These are phyloP conservation scores for Beauveria scarabaeidicola DNA, from an alignment of 2,329 filamentous ascomycete genomes.

Conservation along the genomic window DNA sequence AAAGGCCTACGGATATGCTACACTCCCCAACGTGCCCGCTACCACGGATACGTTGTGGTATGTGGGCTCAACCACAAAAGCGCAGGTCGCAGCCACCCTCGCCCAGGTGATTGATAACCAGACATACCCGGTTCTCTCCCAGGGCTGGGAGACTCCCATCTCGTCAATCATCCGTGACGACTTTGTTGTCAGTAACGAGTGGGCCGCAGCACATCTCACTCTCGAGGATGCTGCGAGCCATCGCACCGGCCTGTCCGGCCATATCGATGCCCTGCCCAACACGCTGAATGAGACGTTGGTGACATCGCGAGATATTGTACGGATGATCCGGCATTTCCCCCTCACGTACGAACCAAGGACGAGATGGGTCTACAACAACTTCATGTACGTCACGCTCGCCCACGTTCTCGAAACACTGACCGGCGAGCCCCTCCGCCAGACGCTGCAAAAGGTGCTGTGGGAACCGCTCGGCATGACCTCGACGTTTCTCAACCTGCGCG, in stretches of 20 bases:
- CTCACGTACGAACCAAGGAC: slow-evolving; percentile 35
- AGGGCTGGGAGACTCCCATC: slow-evolving; percentile 40
- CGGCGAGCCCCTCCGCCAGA: slow-evolving; percentile 28
- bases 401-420: slow-evolving; percentile 37
- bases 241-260: slow-evolving; percentile 39
- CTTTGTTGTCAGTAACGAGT: slow-evolving; percentile 39
- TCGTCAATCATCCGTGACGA: slow-evolving; percentile 40
- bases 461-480: slow-evolving; percentile 37
- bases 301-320: slow-evolving; percentile 28
- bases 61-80: slow-evolving; percentile 48
- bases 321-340: slow-evolving; percentile 37
- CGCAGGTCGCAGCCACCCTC: slow-evolving; percentile 41
- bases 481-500: slow-evolving; percentile 26
- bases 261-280: slow-evolving; percentile 22
- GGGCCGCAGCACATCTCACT: slow-evolving; percentile 39
- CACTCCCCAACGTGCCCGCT: slow-evolving; percentile 29
- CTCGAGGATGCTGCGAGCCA: slow-evolving; percentile 47
- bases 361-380: slow-evolving; percentile 41
- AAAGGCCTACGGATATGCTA: slow-evolving; percentile 23
- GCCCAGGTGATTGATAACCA: slow-evolving; percentile 41
- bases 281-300: slow-evolving; percentile 22
- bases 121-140: slow-evolving; percentile 16
- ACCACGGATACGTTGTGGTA: slow-evolving; percentile 44
- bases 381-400: slow-evolving; percentile 38
- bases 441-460: slow-evolving; percentile 36